Evolutionary conservation across 495 filamentous ascomycete species (phyloP).

Genomic region (Cercophora newfieldiana): DNA sequence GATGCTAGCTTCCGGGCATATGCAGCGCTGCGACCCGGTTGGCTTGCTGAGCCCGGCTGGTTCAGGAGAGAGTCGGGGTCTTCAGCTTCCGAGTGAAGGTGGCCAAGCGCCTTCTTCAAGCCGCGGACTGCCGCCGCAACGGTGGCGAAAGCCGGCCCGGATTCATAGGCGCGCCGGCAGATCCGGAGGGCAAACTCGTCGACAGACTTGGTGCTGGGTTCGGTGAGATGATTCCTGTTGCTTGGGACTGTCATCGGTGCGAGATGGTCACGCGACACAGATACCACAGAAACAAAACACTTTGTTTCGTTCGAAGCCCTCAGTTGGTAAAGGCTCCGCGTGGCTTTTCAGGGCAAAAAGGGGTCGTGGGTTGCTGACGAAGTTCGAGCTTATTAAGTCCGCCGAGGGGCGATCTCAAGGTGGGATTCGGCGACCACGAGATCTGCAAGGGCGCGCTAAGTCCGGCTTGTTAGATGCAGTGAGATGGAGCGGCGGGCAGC

Average conservation of each 20-base stretch:
- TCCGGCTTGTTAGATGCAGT: not conserved
- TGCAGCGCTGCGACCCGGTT: slow-evolving; percentile 21
- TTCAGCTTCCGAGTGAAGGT: slow-evolving; percentile 50
- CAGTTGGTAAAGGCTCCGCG: not conserved
- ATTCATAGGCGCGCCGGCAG: slow-evolving; percentile 39
- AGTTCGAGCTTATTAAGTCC: not conserved
- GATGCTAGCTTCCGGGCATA: slow-evolving; percentile 45
- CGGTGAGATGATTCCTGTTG: slow-evolving; percentile 18
- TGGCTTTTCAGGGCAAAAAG: not conserved
- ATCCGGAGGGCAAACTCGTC: slow-evolving; percentile 43
- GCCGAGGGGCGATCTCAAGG: not conserved
- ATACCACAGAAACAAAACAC: not conserved
- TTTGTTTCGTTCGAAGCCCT: not conserved
- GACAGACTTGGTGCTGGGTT: slow-evolving; percentile 42
- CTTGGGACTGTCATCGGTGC: slow-evolving; percentile 27
- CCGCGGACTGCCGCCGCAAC: slow-evolving; percentile 40
- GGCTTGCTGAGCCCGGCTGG: slow-evolving; percentile 23
- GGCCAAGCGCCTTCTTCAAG: slow-evolving; percentile 49
- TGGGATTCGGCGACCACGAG: not conserved
- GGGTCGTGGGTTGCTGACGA: not conserved
- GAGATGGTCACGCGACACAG: not conserved
- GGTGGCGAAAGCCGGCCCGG: slow-evolving; percentile 41
- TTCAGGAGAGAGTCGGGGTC: slow-evolving; percentile 51
- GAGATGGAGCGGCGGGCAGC: not conserved
- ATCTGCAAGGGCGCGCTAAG: not conserved